Evolutionary conservation across 2,329 filamentous ascomycete species (phyloP).

Genomic region (Clathrospora elynae): DNA sequence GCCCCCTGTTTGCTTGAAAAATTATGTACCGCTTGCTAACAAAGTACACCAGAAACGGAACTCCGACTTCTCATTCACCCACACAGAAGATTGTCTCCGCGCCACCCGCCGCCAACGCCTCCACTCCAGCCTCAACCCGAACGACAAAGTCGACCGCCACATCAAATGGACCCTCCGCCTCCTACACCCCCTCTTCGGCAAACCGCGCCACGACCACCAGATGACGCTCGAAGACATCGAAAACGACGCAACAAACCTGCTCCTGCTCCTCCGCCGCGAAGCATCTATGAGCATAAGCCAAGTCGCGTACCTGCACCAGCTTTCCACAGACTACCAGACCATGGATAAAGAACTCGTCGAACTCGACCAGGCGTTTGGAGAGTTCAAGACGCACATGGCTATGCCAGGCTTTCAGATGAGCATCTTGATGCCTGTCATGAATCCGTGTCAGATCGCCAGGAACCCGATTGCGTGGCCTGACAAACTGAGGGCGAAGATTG

Average conservation of each 20-base stretch:
- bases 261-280: conserved; percentile 34
- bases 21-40: not conserved
- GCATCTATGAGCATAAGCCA: conserved; percentile 24
- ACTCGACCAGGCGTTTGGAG: conserved; percentile 10
- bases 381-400: conserved; percentile 24
- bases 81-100: conserved; percentile 38
- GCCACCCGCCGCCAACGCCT: conserved; percentile 33
- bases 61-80: conserved; percentile 26
- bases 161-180: conserved; percentile 31
- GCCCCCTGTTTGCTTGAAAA: not conserved
- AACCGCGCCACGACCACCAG: conserved; percentile 10
- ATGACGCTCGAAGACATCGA: conserved; percentile 24
- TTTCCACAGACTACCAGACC: conserved; percentile 24
- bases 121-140: conserved; percentile 18
- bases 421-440: not conserved
- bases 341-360: conserved; percentile 22
- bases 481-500: conserved; percentile 13
- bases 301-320: conserved; percentile 20
- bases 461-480: conserved; percentile 38
- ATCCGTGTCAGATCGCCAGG: conserved; percentile 5
- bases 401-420: conserved; percentile 12
- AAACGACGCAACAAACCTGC: conserved; percentile 19
- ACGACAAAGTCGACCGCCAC: conserved; percentile 17
- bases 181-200: conserved; percentile 32
- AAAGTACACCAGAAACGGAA: conserved; percentile 15